Conservation (phyloP, 176 grass and related monocot genomes). For the Bothriochloa decipiens region DNA sequence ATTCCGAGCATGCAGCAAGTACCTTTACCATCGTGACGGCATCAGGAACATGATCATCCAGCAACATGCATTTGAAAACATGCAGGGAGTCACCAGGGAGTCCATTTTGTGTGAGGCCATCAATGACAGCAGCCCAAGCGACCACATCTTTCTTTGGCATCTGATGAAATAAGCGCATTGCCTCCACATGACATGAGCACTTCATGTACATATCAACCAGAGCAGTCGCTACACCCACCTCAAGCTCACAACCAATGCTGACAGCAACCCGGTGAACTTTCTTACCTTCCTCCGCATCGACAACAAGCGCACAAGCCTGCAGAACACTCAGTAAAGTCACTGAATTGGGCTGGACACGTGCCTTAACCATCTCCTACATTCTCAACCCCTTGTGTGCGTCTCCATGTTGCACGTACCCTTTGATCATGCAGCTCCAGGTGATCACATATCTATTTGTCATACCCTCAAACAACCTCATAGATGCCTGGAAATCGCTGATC, state of each 20-base stretch:
- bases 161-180: constrained; percentile 49
- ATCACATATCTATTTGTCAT: constrained; percentile 53
- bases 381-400: constrained; percentile 32
- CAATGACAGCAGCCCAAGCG: constrained; percentile 63
- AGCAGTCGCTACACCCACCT: constrained; percentile 59
- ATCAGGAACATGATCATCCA: constrained; percentile 47
- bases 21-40: constrained; percentile 68
- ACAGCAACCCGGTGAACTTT: constrained; percentile 44
- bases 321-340: constrained; percentile 59
- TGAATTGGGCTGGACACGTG: constrained; percentile 47
- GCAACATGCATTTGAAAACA: constrained; percentile 57
- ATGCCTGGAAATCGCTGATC: constrained; percentile 25
- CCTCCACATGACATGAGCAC: constrained; percentile 53
- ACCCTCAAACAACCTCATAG: constrained; percentile 49
- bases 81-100: constrained; percentile 46
- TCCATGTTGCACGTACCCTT: constrained; percentile 58
- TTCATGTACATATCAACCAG: constrained; percentile 89
- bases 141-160: constrained; percentile 77
- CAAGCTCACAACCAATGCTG: constrained; percentile 56
- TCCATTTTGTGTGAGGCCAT: constrained; percentile 60
- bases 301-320: constrained; percentile 60
- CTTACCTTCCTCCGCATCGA: constrained; percentile 57
- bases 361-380: constrained; percentile 59
- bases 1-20: constrained; percentile 49
- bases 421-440: constrained; percentile 71